Percentiles rank a stretch among this genome's conserved stretches.
Evolutionary conservation across 2,329 filamentous ascomycete species (phyloP).

Genomic region (Coniochaeta sp.): DNA sequence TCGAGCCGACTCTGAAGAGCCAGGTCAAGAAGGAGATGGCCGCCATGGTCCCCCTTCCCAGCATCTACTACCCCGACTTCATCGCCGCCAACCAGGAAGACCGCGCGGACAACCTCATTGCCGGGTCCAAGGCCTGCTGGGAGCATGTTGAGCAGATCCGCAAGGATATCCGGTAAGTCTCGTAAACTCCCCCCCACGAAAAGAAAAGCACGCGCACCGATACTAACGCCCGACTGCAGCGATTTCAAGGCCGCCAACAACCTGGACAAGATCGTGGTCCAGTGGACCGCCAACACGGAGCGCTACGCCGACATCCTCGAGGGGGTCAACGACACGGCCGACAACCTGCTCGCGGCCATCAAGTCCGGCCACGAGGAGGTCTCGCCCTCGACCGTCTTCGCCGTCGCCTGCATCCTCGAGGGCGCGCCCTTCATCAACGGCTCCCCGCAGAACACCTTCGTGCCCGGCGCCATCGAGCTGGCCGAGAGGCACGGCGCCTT

Average conservation of each 20-base stretch:
- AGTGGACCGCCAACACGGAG: slow-evolving; percentile 99
- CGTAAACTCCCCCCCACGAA: too few species aligned
- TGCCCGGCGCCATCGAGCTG: slow-evolving; percentile 83
- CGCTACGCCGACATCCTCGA: slow-evolving; percentile 82
- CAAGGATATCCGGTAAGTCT: slow-evolving; percentile 63
- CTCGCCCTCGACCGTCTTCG: slow-evolving; percentile 92
- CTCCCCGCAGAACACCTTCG: slow-evolving; percentile 98
- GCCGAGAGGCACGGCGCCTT: slow-evolving; percentile 82
- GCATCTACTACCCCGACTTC: slow-evolving; percentile 98
- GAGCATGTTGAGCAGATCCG: slow-evolving; percentile 91
- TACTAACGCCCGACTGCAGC: slow-evolving; percentile 28
- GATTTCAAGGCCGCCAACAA: slow-evolving; percentile 81
- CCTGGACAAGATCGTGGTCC: slow-evolving; percentile 92
- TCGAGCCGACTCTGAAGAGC: slow-evolving; percentile 89
- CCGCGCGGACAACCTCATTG: slow-evolving; percentile 83
- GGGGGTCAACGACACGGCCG: slow-evolving; percentile 93
- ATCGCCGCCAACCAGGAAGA: slow-evolving; percentile 98
- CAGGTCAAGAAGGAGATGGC: slow-evolving; percentile 91
- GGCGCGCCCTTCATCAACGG: slow-evolving; percentile 95
- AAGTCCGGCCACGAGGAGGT: slow-evolving; percentile 81
- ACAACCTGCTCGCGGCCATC: slow-evolving; percentile 85
- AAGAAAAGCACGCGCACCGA: too few species aligned
- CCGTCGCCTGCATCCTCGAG: slow-evolving; percentile 89
- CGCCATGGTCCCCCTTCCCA: slow-evolving; percentile 78
- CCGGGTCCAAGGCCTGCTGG: slow-evolving; percentile 74